Conservation (phyloP, 192 early-diverging fungal genomes). For the Mortierella antarctica region DNA sequence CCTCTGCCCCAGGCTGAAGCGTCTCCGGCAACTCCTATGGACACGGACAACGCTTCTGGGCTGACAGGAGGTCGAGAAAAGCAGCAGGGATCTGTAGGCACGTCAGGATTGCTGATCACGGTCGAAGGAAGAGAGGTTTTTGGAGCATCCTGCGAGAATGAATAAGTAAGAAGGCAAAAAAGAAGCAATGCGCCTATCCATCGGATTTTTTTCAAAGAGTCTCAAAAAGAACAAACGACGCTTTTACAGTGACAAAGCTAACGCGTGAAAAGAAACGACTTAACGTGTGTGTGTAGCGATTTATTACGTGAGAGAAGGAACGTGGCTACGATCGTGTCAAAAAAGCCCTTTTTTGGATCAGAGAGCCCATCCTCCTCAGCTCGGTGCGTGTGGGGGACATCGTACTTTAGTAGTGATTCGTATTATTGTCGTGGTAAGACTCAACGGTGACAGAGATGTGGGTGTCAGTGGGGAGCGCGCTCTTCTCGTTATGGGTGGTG, state of each 20-base stretch:
- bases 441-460: slow-evolving; percentile 44
- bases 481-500: slow-evolving; percentile 22
- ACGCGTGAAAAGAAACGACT: no score
- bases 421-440: slow-evolving; percentile 29
- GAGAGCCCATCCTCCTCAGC: neutral
- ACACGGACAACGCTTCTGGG: neutral
- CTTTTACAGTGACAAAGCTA: no score
- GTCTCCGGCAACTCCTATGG: slow-evolving; percentile 23
- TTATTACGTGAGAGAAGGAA: no score
- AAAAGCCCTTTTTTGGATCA: neutral
- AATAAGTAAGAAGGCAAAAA: no score
- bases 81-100: neutral
- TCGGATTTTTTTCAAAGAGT: no score
- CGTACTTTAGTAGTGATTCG: neutral
- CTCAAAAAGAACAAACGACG: no score
- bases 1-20: slow-evolving; percentile 7
- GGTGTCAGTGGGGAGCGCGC: slow-evolving; percentile 22
- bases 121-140: slow-evolving; percentile 25
- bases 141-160: neutral
- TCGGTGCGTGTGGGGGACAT: neutral
- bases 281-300: no score
- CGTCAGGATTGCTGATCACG: slow-evolving; percentile 39
- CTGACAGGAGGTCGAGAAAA: neutral
- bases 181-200: no score
- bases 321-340: no score